Evolutionary conservation across 805 yeast genomes (phyloP), one percentile per base, ranked within the genome.

Genomic region (Wickerhamomyces chaumierensis): DNA sequence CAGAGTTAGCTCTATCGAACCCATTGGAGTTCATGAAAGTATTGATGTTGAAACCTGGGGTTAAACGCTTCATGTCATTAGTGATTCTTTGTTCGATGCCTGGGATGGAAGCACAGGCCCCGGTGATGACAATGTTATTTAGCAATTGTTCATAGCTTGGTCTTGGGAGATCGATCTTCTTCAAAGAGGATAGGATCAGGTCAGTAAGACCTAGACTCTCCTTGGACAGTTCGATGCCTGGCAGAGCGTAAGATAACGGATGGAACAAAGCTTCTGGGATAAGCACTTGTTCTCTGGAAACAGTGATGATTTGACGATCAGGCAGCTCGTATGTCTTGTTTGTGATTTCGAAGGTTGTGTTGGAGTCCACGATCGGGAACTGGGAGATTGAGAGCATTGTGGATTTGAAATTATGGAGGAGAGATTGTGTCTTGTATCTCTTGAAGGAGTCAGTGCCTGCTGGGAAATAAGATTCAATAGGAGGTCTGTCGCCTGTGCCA

Each of bases 71-170:
- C 36, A 84, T 60, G 48, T 82, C 94, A 39, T 68, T 67, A 46
- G 78, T 66, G 38, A 84, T 56, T 46, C 88, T 63, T 45, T 78
- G 81, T 16, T 79, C 78, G 38, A 83, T 58, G 18, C 82, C 85
- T 20, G 83, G 82, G n/a, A 80, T 60, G 14, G 81, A 61, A 12
- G 87, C 72, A 1, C 75, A 66, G 3, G 88, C 82, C 12, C 94
- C 94, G 0, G 85, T 79, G 27, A 83, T 62, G 19, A 83, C 78
- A 37, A 84, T 78, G 51, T 81, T 81, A 52, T 79, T 78, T n/a
- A 69, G 45, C 33, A 69, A 48, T 25, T 60, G 61, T 23, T 56
- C 52, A 40, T 68, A 68, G 15, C 62, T 48, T 9, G 62, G 60
- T n/a, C 62, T 63, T 0, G 63, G 49, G 3, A 66, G 66, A 40